Evolutionary conservation across 441 rosid species (phyloP), one percentile per base, ranked within the genome.

Genomic region (Syzygium syzygioides): DNA sequence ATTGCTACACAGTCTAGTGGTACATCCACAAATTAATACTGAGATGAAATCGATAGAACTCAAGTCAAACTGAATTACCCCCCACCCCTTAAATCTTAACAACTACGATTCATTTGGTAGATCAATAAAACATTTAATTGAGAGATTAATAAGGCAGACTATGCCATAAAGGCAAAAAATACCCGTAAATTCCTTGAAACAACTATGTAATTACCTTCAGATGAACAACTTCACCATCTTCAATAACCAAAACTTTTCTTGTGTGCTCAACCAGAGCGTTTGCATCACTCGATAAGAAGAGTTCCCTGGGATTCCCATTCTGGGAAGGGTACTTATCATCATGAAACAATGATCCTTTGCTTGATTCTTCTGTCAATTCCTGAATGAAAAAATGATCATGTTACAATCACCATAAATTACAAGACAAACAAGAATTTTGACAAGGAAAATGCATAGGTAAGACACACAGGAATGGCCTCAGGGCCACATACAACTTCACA

Each of bases 161-260:
- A 12, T 37, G 13, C 45, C 45, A 88, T 11, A 45, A 32, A 88
- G 66, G 54, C 14, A 20, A 88, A 30, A 34, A n/a, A 60, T 17
- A 68, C 53, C 23, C 13, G 34, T 64, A 62, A 53, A 55, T 53
- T 14, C 34, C 52, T 28, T 14, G 54, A 87, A 57, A 88, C 12
- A 64, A 68, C 5, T 7, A 50, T 71, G 9, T 17, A 90, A 85
- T 37, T 93, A 98, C 99, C 99, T 97, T 97, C 57, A 98, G 95
- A 92, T 97, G 94, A 89, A 97, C 98, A 87, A 98, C 98, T 95
- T 98, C 99, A 76, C 95, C 96, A 89, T 98, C 99, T 93, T 98
- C 98, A 91, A 98, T 95, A 92, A 95, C 94, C 94, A 98, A 91
- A 89, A 96, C 99, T 91, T 92, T 97, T 93, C 93, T 97, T 30